Conservation (phyloP, 2,329 filamentous ascomycete species). For the Talaromyces pinophilus region DNA sequence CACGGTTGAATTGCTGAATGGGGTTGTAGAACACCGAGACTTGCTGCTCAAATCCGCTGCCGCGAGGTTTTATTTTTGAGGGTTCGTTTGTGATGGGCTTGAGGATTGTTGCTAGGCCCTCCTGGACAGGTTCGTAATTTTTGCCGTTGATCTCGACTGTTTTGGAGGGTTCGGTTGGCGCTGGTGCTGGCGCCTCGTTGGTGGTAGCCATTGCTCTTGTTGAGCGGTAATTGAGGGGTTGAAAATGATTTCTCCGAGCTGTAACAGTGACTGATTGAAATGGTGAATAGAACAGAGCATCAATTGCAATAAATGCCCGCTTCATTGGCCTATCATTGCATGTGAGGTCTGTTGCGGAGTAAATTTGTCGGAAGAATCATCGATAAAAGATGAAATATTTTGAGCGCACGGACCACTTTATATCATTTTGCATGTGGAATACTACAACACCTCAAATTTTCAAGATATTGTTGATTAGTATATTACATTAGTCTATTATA, state of each 20-base stretch:
- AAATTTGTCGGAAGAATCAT: not conserved
- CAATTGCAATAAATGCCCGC: not conserved
- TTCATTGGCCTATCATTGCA: conserved; percentile 6
- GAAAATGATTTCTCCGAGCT: not conserved
- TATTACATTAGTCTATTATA: conserved; percentile 8
- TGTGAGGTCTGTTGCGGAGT: not conserved
- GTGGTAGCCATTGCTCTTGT: conserved; percentile 6
- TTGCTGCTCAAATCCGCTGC: conserved; percentile 59
- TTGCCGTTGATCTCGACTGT: conserved; percentile 40
- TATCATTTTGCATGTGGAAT: not conserved
- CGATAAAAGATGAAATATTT: conserved; percentile 2
- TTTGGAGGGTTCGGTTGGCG: not conserved
- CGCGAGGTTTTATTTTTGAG: conserved; percentile 45
- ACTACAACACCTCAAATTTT: not conserved
- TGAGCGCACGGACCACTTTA: conserved; percentile 7
- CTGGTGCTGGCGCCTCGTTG: conserved; percentile 7
- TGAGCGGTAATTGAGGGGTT: conserved; percentile 23
- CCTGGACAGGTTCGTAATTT: conserved; percentile 62
- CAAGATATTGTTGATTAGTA: not conserved
- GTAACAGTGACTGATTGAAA: not conserved
- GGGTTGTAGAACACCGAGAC: conserved; percentile 96
- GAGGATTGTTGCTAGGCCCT: conserved; percentile 69
- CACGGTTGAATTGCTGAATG: conserved; percentile 98
- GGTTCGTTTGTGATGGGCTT: conserved; percentile 54
- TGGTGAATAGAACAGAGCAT: not conserved